Base-by-base conservation (phyloP, 2,329 filamentous ascomycete species). In the Myriosclerotinia curreyana region DNA sequence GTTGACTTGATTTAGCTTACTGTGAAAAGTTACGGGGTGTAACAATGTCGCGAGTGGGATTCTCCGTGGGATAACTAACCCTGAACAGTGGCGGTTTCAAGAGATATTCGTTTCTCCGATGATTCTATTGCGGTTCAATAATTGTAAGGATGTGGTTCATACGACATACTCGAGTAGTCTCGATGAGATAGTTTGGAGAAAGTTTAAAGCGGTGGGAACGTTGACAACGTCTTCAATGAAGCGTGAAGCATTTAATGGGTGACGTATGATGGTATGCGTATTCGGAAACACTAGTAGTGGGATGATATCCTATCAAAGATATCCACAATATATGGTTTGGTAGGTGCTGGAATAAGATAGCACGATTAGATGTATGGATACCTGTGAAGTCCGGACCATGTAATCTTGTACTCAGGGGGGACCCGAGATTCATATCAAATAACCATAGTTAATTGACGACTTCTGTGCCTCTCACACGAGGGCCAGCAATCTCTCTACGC, bases 21-120 rank as follows among this genome's bases (percentile, higher is more conserved):
- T 44, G 5, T 15, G 22, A 8, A 44, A 20, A 20, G 7, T 6
- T 17, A 28, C 7, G 53, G 17, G 15, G 12, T 42, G 12, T 42
- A 38, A 28, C 22, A 28, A 55, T 55, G 28, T 31, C 28, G 6
- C 28, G 28, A 31, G 28, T 31, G 9, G 52, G 38, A 42, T 56
- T 34, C 17, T 46, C n/a, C 5, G 12, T 8, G 20, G 54, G 40
- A 56, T 56, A 12, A n/a, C 14, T 14, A 46, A 34, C 40, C 40
- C 25, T 40, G 40, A 42, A 55, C 14, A 5, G 40, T 34, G 54
- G 54, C 54, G 25, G 54, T 56, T 44, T 56, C 38, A 46, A 22
- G 17, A 34, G n/a, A 31, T 46, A 40, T 42, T 56, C 40, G 15
- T 46, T 28, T 46, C 25, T n/a, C 53, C 25, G 20, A 50, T 50